Evolutionary conservation across 1,139 yeast genomes (phyloP).

Genomic region (Hyphopichia khmerensis): DNA sequence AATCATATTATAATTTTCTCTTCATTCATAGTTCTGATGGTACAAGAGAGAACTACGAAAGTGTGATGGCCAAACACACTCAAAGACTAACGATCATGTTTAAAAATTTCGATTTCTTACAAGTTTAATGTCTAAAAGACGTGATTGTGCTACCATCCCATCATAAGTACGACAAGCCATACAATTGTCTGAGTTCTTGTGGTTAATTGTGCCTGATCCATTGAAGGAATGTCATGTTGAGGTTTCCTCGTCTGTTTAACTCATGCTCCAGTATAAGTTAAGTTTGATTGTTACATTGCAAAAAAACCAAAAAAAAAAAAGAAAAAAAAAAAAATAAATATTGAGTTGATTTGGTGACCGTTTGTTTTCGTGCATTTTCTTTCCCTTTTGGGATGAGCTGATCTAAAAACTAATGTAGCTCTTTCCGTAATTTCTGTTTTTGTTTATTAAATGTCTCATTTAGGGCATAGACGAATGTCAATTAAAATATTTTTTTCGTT

Average conservation of each 20-base stretch:
- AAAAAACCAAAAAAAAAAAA: no score
- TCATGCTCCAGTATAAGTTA: no score
- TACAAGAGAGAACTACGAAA: no score
- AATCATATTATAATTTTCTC: no score
- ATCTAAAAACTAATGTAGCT: neutral
- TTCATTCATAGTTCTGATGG: no score
- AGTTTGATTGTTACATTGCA: no score
- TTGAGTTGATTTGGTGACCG: neutral
- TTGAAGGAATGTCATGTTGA: neutral
- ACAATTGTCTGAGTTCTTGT: neutral
- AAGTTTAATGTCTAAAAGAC: neutral
- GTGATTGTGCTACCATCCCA: neutral
- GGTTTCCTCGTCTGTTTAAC: no score
- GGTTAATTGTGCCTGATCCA: neutral
- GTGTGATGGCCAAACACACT: no score
- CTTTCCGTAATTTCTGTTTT: neutral
- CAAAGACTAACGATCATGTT: no score
- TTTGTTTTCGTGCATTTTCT: neutral
- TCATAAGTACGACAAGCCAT: neutral
- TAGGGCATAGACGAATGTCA: neutral
- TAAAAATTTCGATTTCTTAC: neutral
- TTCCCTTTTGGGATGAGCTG: neutral
- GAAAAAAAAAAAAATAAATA: no score
- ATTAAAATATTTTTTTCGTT: no score
- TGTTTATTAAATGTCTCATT: neutral